These are phyloP conservation scores for Beauveria asiatica DNA, from an alignment of 2,329 filamentous ascomycete species.

Conservation along the genomic window DNA sequence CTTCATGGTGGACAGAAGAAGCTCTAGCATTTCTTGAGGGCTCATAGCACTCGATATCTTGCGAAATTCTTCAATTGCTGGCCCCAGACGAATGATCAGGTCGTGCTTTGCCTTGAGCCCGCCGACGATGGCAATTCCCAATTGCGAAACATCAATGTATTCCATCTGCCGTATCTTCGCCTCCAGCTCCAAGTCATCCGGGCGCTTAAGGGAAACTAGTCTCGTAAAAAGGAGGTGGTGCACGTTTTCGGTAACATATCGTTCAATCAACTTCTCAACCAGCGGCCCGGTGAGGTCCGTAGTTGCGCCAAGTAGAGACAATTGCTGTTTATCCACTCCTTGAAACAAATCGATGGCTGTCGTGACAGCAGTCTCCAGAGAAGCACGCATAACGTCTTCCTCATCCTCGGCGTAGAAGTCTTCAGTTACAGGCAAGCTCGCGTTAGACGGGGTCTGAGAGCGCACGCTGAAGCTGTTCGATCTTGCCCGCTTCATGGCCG, in stretches of 20 bases:
- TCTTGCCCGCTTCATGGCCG: conserved; percentile 46
- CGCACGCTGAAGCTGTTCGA: conserved; percentile 38
- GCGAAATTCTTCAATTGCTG: conserved; percentile 80
- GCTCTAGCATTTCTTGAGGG: conserved; percentile 82
- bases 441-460: conserved; percentile 16
- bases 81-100: conserved; percentile 64
- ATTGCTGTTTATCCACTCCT: conserved; percentile 87
- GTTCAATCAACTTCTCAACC: conserved; percentile 89
- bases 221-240: conserved; percentile 84
- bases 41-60: conserved; percentile 71
- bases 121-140: conserved; percentile 79
- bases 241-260: conserved; percentile 87
- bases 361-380: conserved; percentile 85
- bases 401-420: conserved; percentile 77
- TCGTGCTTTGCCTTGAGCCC: conserved; percentile 73
- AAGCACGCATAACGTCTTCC: conserved; percentile 80
- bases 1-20: conserved; percentile 73
- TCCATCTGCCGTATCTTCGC: conserved; percentile 88
- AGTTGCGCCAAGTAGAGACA: conserved; percentile 83
- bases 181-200: conserved; percentile 82
- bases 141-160: conserved; percentile 86
- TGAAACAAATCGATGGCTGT: conserved; percentile 94
- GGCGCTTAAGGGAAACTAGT: conserved; percentile 65
- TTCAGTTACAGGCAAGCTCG: conserved; percentile 42
- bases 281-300: conserved; percentile 88